phyloP scores from a whole-genome alignment of 768 basidiomycete genomes.

The Lactifluus volemus region DNA sequence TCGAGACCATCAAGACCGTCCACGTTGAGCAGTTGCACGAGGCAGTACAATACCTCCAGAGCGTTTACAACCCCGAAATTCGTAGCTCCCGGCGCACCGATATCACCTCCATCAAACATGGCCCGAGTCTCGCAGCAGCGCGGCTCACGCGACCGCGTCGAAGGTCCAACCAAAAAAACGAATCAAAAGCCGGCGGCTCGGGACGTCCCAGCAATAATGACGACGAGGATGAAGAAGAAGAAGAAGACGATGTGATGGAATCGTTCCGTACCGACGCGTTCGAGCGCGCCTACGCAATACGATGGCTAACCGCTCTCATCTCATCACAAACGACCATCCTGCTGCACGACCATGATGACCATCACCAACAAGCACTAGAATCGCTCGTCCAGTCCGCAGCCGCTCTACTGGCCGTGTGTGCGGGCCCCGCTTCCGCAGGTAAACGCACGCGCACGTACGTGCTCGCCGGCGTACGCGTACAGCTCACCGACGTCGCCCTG shows the following conservation, averaged over 20 bases:
- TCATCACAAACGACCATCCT: conserved; percentile 2
- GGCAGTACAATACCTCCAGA: conserved; percentile 41
- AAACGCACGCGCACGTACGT: conserved; percentile 42
- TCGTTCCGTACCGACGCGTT: conserved; percentile 48
- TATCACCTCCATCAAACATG: neutral
- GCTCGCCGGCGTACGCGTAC: conserved; percentile 36
- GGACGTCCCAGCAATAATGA: neutral
- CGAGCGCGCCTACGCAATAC: conserved; percentile 59
- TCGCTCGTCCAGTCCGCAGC: conserved; percentile 45
- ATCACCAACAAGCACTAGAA: conserved; percentile 22
- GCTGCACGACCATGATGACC: neutral
- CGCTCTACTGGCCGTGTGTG: conserved; percentile 52
- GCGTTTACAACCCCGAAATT: conserved; percentile 53
- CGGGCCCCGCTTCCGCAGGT: conserved; percentile 58
- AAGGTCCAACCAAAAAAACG: neutral
- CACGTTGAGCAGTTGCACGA: conserved; percentile 27
- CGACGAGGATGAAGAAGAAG: neutral
- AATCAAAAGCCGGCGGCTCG: neutral
- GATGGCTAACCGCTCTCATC: conserved; percentile 68
- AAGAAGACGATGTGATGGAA: conserved; percentile 21
- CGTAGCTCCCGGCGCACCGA: conserved; percentile 42
- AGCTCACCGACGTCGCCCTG: conserved; percentile 59
- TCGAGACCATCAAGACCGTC: neutral
- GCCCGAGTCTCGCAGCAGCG: no score
- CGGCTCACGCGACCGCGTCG: neutral